Evolutionary conservation across 2,329 filamentous ascomycete genomes (phyloP), one percentile per base, ranked within the genome.

Genomic region (Neoscytalidium dimidiatum): DNA sequence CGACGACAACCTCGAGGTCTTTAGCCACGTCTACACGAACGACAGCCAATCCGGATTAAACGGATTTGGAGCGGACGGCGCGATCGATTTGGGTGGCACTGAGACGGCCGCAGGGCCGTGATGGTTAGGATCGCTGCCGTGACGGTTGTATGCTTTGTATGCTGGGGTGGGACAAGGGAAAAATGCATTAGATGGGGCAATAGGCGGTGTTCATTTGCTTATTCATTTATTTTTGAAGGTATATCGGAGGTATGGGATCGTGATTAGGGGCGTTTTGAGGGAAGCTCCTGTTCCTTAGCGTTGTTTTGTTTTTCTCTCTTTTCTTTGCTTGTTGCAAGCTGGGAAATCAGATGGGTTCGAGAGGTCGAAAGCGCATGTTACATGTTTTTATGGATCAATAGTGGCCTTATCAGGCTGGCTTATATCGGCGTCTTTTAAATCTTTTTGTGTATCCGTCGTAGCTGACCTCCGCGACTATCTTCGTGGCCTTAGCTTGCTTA

Each of bases 1-100:
- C 7, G 88, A 90, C 69, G 85, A 87, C 57, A 82, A 84, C 44
- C 83, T 82, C 69, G 79, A 81, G 23, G 86, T 86, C 0, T 88
- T 88, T 69, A 87, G 83, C 67, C 85, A 88, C 67, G 53, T 64
- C 17, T 64, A 66, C 17, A 57, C 29, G n/a, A 51, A 31, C 4
- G 65, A 64, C 14, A 46, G 57, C 11, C 56, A 52, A 33, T 26
- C 46, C 17, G 69, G 70, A n/a, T 33, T 65, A 9, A 67, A 67
- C 29, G 65, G 65, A 8, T 64, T 66, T 28, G 65, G 52, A 2
- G 17, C 69, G 64, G 64, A 65, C 33, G 46, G 53, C 23, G 56
- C 53, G 8, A 65, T 65, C 9, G 63, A 60, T 19, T 44, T 53
- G 33, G 35, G 48, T n/a, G 61, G 49, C 7, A 19, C 61, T 4